Conservation (phyloP, 495 filamentous ascomycete genomes). For the Xylaria venustula region DNA sequence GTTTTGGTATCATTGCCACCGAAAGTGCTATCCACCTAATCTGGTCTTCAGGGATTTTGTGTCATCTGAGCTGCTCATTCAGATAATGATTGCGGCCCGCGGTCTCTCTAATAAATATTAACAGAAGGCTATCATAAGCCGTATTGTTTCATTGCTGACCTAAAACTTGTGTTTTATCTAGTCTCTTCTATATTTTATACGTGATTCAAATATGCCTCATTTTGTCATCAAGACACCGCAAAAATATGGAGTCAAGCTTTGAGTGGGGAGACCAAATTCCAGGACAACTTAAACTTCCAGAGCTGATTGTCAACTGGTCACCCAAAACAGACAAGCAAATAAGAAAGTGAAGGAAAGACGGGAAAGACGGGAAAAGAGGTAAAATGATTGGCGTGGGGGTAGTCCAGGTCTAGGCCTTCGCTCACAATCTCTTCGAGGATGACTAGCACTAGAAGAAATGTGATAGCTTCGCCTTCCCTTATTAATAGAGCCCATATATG, state of each 20-base stretch:
- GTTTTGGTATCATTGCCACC: too few species aligned
- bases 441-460: not conserved
- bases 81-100: too few species aligned
- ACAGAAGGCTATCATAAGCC: not conserved
- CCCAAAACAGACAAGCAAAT: not conserved
- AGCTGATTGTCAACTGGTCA: not conserved
- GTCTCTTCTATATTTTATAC: conserved; percentile 3
- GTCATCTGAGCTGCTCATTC: too few species aligned
- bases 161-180: conserved; percentile 18
- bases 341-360: not conserved
- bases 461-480: not conserved
- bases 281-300: not conserved
- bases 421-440: not conserved
- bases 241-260: not conserved
- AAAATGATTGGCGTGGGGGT: not conserved
- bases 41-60: too few species aligned
- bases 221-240: conserved; percentile 5
- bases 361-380: not conserved
- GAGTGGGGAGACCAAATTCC: not conserved
- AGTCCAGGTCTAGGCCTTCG: not conserved
- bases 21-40: too few species aligned
- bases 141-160: conserved; percentile 9
- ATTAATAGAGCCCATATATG: not conserved
- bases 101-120: too few species aligned
- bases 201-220: not conserved